phyloP scores from a whole-genome alignment of 768 basidiomycete species.

The Trametes punicea region DNA sequence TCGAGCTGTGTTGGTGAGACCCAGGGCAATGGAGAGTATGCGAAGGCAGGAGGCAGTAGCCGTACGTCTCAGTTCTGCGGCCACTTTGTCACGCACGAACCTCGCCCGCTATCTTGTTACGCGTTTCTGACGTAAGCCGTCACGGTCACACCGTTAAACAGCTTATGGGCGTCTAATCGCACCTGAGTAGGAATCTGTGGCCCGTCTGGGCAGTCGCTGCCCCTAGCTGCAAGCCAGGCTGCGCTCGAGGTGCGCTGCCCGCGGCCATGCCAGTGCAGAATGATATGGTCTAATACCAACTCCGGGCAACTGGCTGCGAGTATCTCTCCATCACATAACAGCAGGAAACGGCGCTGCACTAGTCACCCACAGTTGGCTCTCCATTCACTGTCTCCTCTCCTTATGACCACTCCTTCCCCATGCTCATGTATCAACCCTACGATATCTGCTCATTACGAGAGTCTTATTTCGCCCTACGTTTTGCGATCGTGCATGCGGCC shows the following conservation, averaged over 20 bases:
- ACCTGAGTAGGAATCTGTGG: neutral
- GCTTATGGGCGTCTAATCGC: neutral
- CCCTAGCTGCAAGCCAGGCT: too few relatives aligned
- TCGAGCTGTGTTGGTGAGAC: neutral
- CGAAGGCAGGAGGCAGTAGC: neutral
- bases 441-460: neutral
- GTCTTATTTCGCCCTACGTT: neutral
- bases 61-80: neutral
- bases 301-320: neutral
- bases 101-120: neutral
- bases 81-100: neutral
- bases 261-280: neutral
- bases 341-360: constrained; percentile 5
- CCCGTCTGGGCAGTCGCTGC: neutral
- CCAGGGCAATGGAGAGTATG: constrained; percentile 10
- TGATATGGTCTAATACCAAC: neutral
- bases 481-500: constrained; percentile 8
- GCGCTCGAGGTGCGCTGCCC: neutral
- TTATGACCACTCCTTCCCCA: neutral
- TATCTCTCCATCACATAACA: neutral
- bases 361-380: neutral
- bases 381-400: neutral
- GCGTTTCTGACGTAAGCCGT: neutral
- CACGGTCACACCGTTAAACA: neutral
- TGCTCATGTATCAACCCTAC: neutral